A percentile compares a stretch with the other conserved stretches of the same genome.
phyloP scores from a whole-genome alignment of 148 eudicot genomes.

The Vaccinium macrocarpon region DNA sequence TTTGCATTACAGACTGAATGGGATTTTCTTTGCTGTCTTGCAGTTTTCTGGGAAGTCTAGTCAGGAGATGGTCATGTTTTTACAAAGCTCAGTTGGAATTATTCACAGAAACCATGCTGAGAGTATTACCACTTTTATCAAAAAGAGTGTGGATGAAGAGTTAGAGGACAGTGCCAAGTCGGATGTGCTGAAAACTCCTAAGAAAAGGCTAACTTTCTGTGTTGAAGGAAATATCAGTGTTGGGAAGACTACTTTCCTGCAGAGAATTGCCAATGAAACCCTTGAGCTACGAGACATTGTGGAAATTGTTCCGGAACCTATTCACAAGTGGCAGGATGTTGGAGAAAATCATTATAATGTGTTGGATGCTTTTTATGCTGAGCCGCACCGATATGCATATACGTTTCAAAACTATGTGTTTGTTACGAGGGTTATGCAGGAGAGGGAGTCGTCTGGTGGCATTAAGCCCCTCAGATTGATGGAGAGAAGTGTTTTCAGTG shows the following conservation, averaged over 20 bases:
- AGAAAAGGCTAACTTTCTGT: conserved; percentile 79
- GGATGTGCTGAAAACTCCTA: conserved; percentile 33
- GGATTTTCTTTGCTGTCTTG: conserved; percentile 12
- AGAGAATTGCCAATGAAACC: conserved; percentile 94
- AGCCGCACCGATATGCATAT: conserved; percentile 89
- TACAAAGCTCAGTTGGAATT: conserved; percentile 83
- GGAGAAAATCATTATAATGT: conserved; percentile 90
- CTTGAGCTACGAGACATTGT: conserved; percentile 89
- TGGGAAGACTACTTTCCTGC: conserved; percentile 89
- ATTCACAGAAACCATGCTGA: conserved; percentile 90
- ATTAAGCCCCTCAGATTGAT: conserved; percentile 86
- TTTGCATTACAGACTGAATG: not conserved
- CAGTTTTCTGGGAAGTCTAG: conserved; percentile 80
- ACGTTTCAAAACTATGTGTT: conserved; percentile 97
- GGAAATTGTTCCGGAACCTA: conserved; percentile 92
- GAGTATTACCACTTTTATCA: conserved; percentile 82
- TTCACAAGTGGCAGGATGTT: conserved; percentile 91
- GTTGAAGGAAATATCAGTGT: conserved; percentile 98
- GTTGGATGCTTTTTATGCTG: conserved; percentile 86
- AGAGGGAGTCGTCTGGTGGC: conserved; percentile 82
- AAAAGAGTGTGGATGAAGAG: conserved; percentile 83
- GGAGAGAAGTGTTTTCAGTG: conserved; percentile 97
- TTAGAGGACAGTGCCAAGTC: conserved; percentile 46
- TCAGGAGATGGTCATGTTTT: conserved; percentile 81
- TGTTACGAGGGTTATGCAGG: conserved; percentile 97